Evolutionary conservation across 1,284 basidiomycete genomes (phyloP).

Genomic region (Pascua guehoae): DNA sequence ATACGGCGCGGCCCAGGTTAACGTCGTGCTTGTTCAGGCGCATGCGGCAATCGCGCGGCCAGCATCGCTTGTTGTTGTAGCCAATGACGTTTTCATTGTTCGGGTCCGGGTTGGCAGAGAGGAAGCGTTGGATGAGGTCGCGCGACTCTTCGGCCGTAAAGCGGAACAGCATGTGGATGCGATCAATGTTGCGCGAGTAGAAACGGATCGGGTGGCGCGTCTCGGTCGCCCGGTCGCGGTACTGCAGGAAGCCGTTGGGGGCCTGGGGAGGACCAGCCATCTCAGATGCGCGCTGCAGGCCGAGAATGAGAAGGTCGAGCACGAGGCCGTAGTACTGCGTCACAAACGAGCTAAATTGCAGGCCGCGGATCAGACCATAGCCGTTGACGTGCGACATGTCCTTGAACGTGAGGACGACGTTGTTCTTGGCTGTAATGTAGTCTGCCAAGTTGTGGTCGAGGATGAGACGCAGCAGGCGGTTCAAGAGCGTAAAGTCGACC

Average conservation of each 20-base stretch:
- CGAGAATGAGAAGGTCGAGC: constrained; percentile 85
- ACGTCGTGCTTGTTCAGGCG: constrained; percentile 99
- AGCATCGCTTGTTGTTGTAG: constrained; percentile 98
- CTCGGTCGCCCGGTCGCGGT: constrained; percentile 86
- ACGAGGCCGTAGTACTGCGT: constrained; percentile 95
- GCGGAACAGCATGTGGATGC: constrained; percentile 90
- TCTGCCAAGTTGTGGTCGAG: constrained; percentile 96
- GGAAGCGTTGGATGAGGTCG: constrained; percentile 95
- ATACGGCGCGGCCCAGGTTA: constrained; percentile 94
- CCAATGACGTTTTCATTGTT: constrained; percentile 99
- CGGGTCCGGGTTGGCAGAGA: constrained; percentile 94
- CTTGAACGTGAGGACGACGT: constrained; percentile 88
- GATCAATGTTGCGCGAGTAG: constrained; percentile 91
- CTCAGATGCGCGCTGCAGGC: constrained; percentile 88
- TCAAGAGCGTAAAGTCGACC: constrained; percentile 89
- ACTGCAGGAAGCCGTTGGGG: constrained; percentile 96
- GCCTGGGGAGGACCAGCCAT: constrained; percentile 93
- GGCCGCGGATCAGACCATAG: constrained; percentile 79
- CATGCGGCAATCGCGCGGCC: constrained; percentile 99
- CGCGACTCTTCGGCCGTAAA: constrained; percentile 98
- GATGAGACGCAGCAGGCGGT: constrained; percentile 86
- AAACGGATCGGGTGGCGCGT: constrained; percentile 89
- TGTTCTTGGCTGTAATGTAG: constrained; percentile 97
- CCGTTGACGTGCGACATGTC: constrained; percentile 56
- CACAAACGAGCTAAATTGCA: constrained; percentile 94